These are phyloP conservation scores for Trametes cubensis DNA, from an alignment of 768 basidiomycete genomes.

Conservation along the genomic window DNA sequence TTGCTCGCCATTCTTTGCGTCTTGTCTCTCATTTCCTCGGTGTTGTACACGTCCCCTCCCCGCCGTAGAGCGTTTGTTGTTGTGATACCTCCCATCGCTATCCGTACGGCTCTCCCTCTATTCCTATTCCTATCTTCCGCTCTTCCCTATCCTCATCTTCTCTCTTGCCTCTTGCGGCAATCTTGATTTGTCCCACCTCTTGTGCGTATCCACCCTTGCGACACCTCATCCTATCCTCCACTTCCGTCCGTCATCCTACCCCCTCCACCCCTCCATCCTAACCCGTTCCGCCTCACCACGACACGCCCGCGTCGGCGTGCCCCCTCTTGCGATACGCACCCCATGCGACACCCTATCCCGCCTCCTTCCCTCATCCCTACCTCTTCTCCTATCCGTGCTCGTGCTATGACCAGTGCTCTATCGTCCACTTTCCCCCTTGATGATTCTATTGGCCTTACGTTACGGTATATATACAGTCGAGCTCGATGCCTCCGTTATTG, in stretches of 20 bases:
- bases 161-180: neutral
- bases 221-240: conserved; percentile 10
- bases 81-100: conserved; percentile 7
- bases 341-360: conserved; percentile 18
- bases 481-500: neutral
- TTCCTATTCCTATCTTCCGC: neutral
- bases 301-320: neutral
- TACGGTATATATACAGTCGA: conserved; percentile 1
- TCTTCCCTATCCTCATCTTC: neutral
- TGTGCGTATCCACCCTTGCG: conserved; percentile 12
- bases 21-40: neutral
- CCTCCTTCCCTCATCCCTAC: neutral
- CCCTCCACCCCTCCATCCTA: neutral
- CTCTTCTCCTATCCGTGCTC: neutral
- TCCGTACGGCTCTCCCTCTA: neutral
- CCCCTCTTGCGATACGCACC: conserved; percentile 12
- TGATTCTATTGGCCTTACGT: neutral
- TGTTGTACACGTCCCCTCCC: conserved; percentile 8
- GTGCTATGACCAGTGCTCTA: conserved; percentile 6
- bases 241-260: too few relatives aligned
- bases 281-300: neutral
- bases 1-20: neutral
- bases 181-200: neutral
- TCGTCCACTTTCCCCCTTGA: neutral
- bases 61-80: conserved; percentile 4